A percentile compares a stretch with the other conserved stretches of the same genome.
phyloP scores from a whole-genome alignment of 2,329 filamentous ascomycete genomes.

The Stachybotrys echinatus region DNA sequence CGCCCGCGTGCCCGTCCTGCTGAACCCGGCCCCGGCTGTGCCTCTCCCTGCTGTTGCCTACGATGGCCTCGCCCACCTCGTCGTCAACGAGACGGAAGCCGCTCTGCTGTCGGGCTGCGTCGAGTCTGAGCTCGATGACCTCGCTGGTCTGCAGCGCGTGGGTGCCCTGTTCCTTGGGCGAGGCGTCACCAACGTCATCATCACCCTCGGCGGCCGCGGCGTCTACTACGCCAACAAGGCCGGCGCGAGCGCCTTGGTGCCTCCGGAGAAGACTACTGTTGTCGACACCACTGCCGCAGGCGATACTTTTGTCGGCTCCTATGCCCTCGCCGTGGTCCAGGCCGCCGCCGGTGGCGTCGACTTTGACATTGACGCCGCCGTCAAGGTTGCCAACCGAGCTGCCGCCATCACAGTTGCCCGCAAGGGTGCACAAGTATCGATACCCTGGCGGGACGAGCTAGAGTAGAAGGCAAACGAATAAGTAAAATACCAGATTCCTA shows the following conservation, averaged over 20 bases:
- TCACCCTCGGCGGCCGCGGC: conserved; percentile 81
- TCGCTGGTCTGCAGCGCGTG: conserved; percentile 39
- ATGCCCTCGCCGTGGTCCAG: conserved; percentile 66
- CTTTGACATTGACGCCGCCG: conserved; percentile 53
- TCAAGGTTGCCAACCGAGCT: conserved; percentile 46
- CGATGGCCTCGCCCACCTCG: conserved; percentile 64
- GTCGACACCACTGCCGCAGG: conserved; percentile 93
- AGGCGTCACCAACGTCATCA: conserved; percentile 72
- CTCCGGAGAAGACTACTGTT: conserved; percentile 66
- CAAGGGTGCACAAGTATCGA: conserved; percentile 37
- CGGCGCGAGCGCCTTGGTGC: conserved; percentile 42
- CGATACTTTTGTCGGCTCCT: conserved; percentile 89
- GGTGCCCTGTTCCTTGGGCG: conserved; percentile 56
- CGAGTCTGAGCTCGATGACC: conserved; percentile 42
- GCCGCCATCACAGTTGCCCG: conserved; percentile 35
- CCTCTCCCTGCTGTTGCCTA: conserved; percentile 63
- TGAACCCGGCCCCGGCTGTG: conserved; percentile 81
- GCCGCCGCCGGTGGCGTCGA: conserved; percentile 20
- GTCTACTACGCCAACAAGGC: conserved; percentile 56
- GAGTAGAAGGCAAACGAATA: conserved; percentile 16
- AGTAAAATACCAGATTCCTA: conserved; percentile 4
- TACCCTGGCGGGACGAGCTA: conserved; percentile 39
- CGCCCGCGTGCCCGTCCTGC: conserved; percentile 56
- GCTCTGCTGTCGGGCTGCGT: conserved; percentile 59
- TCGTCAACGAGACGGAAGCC: conserved; percentile 90